phyloP scores from a whole-genome alignment of 2,329 filamentous ascomycete genomes.

The Alternaria tenuissima region DNA sequence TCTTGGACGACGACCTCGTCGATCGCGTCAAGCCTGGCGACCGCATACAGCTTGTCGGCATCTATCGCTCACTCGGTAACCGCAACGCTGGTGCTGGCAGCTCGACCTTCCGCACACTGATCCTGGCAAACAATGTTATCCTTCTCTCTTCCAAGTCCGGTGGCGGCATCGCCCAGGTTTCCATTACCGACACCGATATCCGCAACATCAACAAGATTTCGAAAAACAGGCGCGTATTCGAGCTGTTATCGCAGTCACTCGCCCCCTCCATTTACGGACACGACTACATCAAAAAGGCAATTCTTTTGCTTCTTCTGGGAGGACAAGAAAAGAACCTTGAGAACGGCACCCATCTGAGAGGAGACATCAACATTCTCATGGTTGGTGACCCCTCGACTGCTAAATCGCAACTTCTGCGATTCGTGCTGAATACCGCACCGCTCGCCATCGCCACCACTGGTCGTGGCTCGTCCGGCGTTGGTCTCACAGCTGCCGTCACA shows the following conservation, averaged over 20 bases:
- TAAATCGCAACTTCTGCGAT: constrained; percentile 96
- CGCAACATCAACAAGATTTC: constrained; percentile 98
- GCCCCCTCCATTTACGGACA: constrained; percentile 97
- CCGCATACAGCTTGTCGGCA: constrained; percentile 94
- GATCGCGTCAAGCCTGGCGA: constrained; percentile 96
- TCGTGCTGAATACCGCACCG: constrained; percentile 95
- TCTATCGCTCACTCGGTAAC: constrained; percentile 93
- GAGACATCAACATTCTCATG: constrained; percentile 99
- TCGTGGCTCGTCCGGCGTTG: constrained; percentile 94
- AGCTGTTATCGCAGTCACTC: constrained; percentile 89
- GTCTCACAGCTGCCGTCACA: constrained; percentile 95
- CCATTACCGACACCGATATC: constrained; percentile 95
- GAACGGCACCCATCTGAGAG: constrained; percentile 95
- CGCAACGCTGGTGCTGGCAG: constrained; percentile 90
- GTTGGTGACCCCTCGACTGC: constrained; percentile 98
- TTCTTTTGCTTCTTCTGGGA: constrained; percentile 91
- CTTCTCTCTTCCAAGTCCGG: constrained; percentile 95
- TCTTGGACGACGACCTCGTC: constrained; percentile 95
- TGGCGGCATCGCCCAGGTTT: constrained; percentile 88
- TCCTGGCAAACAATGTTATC: constrained; percentile 94
- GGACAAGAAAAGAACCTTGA: constrained; percentile 99
- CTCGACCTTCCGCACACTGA: constrained; percentile 91
- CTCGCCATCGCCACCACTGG: constrained; percentile 97
- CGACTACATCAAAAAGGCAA: constrained; percentile 97
- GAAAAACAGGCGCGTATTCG: constrained; percentile 93